These are phyloP conservation scores for Incumbomyces lentus DNA, from an alignment of 2,329 filamentous ascomycete genomes.

Conservation along the genomic window DNA sequence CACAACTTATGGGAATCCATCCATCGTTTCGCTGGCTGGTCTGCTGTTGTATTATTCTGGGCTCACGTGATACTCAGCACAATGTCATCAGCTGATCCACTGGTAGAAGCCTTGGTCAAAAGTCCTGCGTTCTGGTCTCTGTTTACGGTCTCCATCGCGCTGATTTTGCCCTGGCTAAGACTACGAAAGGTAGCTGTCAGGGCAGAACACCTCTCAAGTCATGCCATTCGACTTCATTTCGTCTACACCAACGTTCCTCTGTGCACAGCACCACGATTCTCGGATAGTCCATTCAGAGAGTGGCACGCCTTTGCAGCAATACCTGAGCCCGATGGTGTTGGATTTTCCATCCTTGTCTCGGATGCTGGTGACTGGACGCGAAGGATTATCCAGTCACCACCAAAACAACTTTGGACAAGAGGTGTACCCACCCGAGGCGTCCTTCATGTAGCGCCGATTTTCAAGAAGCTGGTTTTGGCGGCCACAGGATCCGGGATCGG, in stretches of 20 bases:
- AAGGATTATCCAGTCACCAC: slow-evolving; percentile 51
- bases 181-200: slow-evolving; percentile 58
- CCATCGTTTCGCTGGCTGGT: slow-evolving; percentile 67
- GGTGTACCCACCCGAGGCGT: slow-evolving; percentile 59
- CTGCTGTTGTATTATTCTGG: slow-evolving; percentile 55
- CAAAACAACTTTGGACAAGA: slow-evolving; percentile 55
- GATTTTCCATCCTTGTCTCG: slow-evolving; percentile 60
- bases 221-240: slow-evolving; percentile 63
- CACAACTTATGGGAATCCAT: slow-evolving; percentile 62
- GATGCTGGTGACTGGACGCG: slow-evolving; percentile 68
- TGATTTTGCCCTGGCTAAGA: slow-evolving; percentile 63
- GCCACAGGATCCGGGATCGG: slow-evolving; percentile 66
- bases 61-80: slow-evolving; percentile 48
- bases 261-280: slow-evolving; percentile 49
- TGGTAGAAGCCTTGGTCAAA: slow-evolving; percentile 32
- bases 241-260: slow-evolving; percentile 50
- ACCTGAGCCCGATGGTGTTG: slow-evolving; percentile 45
- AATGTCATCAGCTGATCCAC: slow-evolving; percentile 23
- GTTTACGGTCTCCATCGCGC: slow-evolving; percentile 50
- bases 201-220: slow-evolving; percentile 57
- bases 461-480: slow-evolving; percentile 55
- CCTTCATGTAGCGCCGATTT: slow-evolving; percentile 56
- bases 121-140: slow-evolving; percentile 59
- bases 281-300: slow-evolving; percentile 54
- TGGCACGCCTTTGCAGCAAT: slow-evolving; percentile 71